These are phyloP conservation scores for Cicer pinnatifidum DNA, from an alignment of 306 rosid genomes.

Conservation along the genomic window DNA sequence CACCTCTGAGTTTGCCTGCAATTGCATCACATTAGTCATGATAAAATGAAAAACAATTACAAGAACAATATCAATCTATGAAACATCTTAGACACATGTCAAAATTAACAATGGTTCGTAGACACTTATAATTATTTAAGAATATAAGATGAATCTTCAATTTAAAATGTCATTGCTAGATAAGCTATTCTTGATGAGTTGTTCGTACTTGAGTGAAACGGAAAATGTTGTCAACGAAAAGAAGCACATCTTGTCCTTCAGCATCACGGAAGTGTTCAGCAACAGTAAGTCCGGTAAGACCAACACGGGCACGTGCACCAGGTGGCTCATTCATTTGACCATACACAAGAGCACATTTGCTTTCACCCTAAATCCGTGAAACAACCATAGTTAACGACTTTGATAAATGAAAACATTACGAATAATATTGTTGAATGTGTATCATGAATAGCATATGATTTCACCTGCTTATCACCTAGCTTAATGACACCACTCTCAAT, in stretches of 20 bases:
- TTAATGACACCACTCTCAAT: slow-evolving; percentile 98
- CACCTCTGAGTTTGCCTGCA: slow-evolving; percentile 98
- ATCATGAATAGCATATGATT: neutral
- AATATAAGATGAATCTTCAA: too few species aligned
- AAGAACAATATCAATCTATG: neutral
- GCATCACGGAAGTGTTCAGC: slow-evolving; percentile 99
- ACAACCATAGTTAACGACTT: slow-evolving; percentile 1
- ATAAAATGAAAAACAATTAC: neutral
- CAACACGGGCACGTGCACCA: slow-evolving; percentile 99
- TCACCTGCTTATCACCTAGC: slow-evolving; percentile 96
- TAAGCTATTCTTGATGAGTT: neutral
- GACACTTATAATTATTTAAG: too few species aligned
- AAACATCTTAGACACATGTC: too few species aligned
- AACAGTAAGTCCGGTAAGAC: slow-evolving; percentile 91
- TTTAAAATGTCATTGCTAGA: too few species aligned
- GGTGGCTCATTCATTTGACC: slow-evolving; percentile 99
- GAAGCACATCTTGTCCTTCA: slow-evolving; percentile 98
- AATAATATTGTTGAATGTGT: slow-evolving; percentile 1
- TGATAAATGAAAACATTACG: neutral
- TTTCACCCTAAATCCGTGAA: slow-evolving; percentile 62
- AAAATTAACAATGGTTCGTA: too few species aligned
- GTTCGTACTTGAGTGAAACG: slow-evolving; percentile 88
- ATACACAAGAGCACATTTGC: slow-evolving; percentile 97
- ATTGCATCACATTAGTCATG: neutral
- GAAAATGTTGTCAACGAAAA: slow-evolving; percentile 95